Conservation (phyloP, 805 yeast genomes). For the Candida bentonensis region DNA sequence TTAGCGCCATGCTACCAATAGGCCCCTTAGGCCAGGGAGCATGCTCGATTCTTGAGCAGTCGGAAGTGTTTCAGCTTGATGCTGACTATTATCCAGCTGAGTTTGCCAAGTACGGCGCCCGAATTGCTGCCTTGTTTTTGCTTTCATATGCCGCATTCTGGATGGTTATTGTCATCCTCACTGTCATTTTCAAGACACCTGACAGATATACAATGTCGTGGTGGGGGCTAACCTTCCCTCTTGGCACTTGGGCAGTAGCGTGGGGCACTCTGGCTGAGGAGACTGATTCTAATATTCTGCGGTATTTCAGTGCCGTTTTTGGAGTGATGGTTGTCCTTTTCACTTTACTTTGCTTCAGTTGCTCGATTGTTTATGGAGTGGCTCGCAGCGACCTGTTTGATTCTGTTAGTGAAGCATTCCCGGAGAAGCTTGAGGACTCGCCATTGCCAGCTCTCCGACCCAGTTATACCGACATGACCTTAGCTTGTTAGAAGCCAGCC, state of each 20-base stretch:
- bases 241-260: constrained; percentile 67
- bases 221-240: constrained; percentile 86
- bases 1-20: constrained; percentile 40
- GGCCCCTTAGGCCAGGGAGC: constrained; percentile 84
- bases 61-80: constrained; percentile 25
- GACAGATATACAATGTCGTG: constrained; percentile 34
- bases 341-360: neutral
- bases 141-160: constrained; percentile 48
- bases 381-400: neutral
- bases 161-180: constrained; percentile 29
- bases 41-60: constrained; percentile 45
- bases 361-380: neutral
- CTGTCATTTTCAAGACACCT: constrained; percentile 22
- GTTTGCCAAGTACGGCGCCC: constrained; percentile 18
- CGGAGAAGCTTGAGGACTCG: too few species aligned
- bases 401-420: too few species aligned
- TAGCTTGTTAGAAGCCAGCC: too few species aligned
- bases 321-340: neutral
- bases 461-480: too few species aligned
- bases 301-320: neutral
- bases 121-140: constrained; percentile 31
- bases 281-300: constrained; percentile 14
- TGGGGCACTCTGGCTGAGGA: constrained; percentile 35
- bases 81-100: constrained; percentile 6
- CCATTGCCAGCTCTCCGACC: too few species aligned